Percentiles rank a stretch among this genome's conserved stretches.
Conservation (phyloP, 2,329 filamentous ascomycete species). For the Fusarium heterosporum region DNA sequence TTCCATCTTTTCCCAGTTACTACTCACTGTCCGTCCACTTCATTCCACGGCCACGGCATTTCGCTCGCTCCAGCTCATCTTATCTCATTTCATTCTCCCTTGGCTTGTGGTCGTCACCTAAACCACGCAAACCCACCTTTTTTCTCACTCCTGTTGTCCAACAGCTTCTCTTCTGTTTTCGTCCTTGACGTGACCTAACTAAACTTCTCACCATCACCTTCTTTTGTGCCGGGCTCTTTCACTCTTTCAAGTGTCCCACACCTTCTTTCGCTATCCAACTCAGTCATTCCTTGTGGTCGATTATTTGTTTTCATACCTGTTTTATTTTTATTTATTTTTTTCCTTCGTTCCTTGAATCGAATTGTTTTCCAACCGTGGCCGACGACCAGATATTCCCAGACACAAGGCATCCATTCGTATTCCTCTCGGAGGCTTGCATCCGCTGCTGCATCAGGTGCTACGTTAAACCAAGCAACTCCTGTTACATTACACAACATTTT, state of each 20-base stretch:
- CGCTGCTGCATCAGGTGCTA: slow-evolving; percentile 39
- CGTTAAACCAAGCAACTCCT: slow-evolving; percentile 35
- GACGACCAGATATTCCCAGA: slow-evolving; percentile 14
- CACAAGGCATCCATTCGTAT: slow-evolving; percentile 37
- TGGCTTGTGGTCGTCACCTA: slow-evolving; percentile 29
- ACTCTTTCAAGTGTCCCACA: slow-evolving; percentile 38
- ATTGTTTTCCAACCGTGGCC: slow-evolving; percentile 10
- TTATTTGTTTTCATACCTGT: slow-evolving; percentile 20
- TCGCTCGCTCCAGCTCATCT: slow-evolving; percentile 19
- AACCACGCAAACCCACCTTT: slow-evolving; percentile 25
- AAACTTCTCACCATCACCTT: slow-evolving; percentile 26
- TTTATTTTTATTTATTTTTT: slow-evolving; percentile 17
- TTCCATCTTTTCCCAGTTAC: slow-evolving; percentile 28
- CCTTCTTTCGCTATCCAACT: slow-evolving; percentile 8
- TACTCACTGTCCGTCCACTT: slow-evolving; percentile 11
- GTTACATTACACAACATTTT: slow-evolving; percentile 26
- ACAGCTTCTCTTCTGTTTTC: slow-evolving; percentile 34
- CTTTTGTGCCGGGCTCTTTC: slow-evolving; percentile 31
- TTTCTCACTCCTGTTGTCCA: slow-evolving; percentile 26
- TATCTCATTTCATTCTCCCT: slow-evolving; percentile 40
- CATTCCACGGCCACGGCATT: slow-evolving; percentile 20
- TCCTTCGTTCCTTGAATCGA: slow-evolving; percentile 8
- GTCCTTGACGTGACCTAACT: slow-evolving; percentile 13
- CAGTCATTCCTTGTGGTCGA: slow-evolving; percentile 31
- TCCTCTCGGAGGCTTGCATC: slow-evolving; percentile 35